phyloP scores from a whole-genome alignment of 2,329 filamentous ascomycete species.

The Colletotrichum sp. region DNA sequence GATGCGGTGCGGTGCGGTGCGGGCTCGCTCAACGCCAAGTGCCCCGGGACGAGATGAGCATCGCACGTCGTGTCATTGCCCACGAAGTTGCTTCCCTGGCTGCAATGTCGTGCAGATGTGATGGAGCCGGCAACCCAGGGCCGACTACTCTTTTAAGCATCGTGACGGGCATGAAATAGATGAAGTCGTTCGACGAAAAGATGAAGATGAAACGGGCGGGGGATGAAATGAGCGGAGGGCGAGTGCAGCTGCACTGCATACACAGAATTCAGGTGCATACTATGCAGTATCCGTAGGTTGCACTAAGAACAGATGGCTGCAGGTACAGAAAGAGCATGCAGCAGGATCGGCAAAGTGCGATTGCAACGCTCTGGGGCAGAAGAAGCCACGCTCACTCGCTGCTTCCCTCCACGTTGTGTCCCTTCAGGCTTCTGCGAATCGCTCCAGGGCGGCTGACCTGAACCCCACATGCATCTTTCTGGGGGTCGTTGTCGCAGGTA shows the following conservation, averaged over 20 bases:
- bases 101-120: constrained; percentile 14
- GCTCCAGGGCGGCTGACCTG: neutral
- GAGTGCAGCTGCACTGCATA: constrained; percentile 6
- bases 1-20: neutral
- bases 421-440: neutral
- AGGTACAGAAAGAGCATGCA: neutral
- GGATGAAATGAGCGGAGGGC: constrained; percentile 7
- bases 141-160: neutral
- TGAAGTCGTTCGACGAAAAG: constrained; percentile 4
- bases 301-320: neutral
- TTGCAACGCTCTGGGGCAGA: neutral
- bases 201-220: constrained; percentile 13
- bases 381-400: neutral
- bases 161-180: neutral
- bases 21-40: neutral
- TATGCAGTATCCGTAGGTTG: neutral
- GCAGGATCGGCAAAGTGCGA: neutral
- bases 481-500: constrained; percentile 9
- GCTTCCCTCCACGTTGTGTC: neutral
- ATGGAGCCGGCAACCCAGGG: neutral
- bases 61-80: neutral
- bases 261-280: neutral
- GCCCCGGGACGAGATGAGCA: neutral
- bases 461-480: constrained; percentile 2
- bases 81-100: neutral